Evolutionary conservation across 2,329 filamentous ascomycete genomes (phyloP).

Genomic region (Lachnellula hyalina): DNA sequence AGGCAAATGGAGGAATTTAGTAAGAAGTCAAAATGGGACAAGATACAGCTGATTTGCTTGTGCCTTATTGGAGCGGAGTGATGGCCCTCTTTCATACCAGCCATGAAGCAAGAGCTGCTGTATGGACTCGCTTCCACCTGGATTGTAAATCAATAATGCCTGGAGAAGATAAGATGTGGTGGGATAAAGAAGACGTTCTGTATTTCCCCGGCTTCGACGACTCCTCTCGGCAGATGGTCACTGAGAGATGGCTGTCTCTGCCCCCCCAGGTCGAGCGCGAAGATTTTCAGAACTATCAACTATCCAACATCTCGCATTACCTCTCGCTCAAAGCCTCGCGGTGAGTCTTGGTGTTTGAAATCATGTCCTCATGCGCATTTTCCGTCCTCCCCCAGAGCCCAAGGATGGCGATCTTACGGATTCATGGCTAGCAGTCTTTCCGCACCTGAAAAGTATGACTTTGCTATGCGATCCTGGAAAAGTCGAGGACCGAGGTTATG

Average conservation of each 20-base stretch:
- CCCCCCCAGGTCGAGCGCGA: neutral
- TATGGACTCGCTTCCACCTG: neutral
- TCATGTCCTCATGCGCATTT: neutral
- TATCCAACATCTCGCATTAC: neutral
- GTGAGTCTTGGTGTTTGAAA: neutral
- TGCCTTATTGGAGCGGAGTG: neutral
- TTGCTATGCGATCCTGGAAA: slow-evolving; percentile 1
- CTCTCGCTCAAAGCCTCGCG: neutral
- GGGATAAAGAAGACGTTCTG: neutral
- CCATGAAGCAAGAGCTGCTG: neutral
- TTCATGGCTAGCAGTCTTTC: neutral
- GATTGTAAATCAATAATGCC: neutral
- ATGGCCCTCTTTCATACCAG: neutral
- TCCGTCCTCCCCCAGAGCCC: neutral
- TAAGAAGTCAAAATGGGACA: neutral
- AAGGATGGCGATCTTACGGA: neutral
- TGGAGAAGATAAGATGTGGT: neutral
- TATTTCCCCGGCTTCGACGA: neutral
- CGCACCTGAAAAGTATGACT: slow-evolving; percentile 1
- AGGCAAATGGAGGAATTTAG: too few relatives aligned
- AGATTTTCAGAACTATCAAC: too few relatives aligned
- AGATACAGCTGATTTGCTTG: neutral
- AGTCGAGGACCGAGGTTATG: neutral
- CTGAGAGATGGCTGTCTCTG: neutral
- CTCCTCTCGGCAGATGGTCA: neutral